Percentiles rank a stretch among this genome's conserved stretches.
Evolutionary conservation across 768 basidiomycete genomes (phyloP).

Genomic region (Naganishia kalamii): DNA sequence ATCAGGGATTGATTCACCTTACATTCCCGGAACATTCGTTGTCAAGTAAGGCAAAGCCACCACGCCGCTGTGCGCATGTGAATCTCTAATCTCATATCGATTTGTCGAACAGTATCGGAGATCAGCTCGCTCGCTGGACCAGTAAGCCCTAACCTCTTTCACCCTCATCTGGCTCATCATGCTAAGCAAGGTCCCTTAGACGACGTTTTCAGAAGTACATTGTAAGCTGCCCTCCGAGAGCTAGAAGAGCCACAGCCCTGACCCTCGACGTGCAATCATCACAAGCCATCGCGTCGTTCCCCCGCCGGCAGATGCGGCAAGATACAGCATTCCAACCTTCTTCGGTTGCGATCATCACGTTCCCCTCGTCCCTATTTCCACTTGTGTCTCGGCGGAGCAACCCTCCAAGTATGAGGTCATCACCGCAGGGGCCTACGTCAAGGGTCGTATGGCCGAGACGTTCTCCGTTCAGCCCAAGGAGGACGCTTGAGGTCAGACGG

Average conservation of each 20-base stretch:
- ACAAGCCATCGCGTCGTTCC: constrained; percentile 65
- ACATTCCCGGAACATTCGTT: constrained; percentile 72
- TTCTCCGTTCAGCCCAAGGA: constrained; percentile 46
- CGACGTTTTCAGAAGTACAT: constrained; percentile 16
- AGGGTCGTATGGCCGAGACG: constrained; percentile 65
- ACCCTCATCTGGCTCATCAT: constrained; percentile 49
- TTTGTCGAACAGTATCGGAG: constrained; percentile 56
- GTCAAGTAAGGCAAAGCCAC: constrained; percentile 55
- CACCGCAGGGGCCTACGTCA: constrained; percentile 78
- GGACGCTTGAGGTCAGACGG: neutral
- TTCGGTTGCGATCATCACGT: constrained; percentile 83
- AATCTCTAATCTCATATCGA: constrained; percentile 27
- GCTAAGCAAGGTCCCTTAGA: neutral
- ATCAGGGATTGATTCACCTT: constrained; percentile 67
- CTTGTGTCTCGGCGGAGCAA: constrained; percentile 53
- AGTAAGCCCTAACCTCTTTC: constrained; percentile 40
- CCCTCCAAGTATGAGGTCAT: constrained; percentile 69
- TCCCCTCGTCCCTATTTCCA: constrained; percentile 55
- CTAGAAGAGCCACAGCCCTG: constrained; percentile 51
- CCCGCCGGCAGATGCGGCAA: constrained; percentile 59
- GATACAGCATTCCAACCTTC: constrained; percentile 82
- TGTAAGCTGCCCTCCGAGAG: neutral
- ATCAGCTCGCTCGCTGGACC: constrained; percentile 83
- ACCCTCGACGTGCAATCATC: constrained; percentile 69
- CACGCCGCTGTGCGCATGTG: no score